These are phyloP conservation scores for Yamadazyma laniorum DNA, from an alignment of 805 yeast species.

Conservation along the genomic window DNA sequence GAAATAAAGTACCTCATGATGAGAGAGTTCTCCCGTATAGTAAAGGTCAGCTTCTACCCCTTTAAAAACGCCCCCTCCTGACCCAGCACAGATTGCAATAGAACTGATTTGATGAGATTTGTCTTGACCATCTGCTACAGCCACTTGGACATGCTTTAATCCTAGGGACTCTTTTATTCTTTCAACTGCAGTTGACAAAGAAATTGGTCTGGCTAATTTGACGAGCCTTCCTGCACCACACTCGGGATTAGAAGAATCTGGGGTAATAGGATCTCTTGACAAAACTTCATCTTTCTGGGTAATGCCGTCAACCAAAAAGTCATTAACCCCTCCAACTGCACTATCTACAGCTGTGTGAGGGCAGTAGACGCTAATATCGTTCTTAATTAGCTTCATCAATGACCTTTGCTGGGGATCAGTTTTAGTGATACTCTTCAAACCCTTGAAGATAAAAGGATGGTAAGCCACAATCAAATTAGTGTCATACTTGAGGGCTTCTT, in stretches of 20 bases:
- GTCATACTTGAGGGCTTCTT: constrained; percentile 67
- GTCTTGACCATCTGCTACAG: constrained; percentile 28
- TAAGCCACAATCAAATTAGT: constrained; percentile 74
- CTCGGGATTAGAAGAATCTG: constrained; percentile 42
- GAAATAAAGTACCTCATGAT: constrained; percentile 79
- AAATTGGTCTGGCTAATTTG: constrained; percentile 41
- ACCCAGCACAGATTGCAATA: constrained; percentile 92
- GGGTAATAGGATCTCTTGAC: constrained; percentile 41
- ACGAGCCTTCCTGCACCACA: constrained; percentile 86
- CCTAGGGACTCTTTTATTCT: constrained; percentile 54
- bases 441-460: constrained; percentile 89
- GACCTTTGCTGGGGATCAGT: constrained; percentile 80
- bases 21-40: constrained; percentile 91
- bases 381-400: constrained; percentile 64
- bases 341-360: constrained; percentile 98
- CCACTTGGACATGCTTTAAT: constrained; percentile 62
- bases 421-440: constrained; percentile 67
- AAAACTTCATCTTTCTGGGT: constrained; percentile 24
- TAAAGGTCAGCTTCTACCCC: constrained; percentile 65
- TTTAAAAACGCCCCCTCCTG: constrained; percentile 77
- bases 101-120: constrained; percentile 40
- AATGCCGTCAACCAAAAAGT: constrained; percentile 75
- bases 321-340: constrained; percentile 89
- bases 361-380: constrained; percentile 83
- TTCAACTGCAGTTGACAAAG: constrained; percentile 44